Evolutionary conservation across 2,329 filamentous ascomycete species (phyloP), one percentile per base, ranked within the genome.

Genomic region (Ophiosphaerella korrae): DNA sequence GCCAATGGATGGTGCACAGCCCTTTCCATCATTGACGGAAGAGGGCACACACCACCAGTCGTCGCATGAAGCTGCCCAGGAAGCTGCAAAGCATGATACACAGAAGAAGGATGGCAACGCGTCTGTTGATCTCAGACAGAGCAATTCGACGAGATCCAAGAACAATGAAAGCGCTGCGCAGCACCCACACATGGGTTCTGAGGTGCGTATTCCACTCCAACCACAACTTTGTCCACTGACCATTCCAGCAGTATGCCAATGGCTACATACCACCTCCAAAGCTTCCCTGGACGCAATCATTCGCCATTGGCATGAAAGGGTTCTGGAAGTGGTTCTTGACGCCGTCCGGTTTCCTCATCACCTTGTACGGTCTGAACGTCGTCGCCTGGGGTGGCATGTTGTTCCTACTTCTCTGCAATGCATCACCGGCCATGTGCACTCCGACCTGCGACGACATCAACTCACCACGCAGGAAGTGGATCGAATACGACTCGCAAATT

Each of bases 361-460:
- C 86, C 2, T 71, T 96, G 5, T 96, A 95, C 72, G 85, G 88
- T 11, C 81, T 94, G 50, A 92, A 93, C 57, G 83, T 96, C 16
- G 84, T 96, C 8, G 92, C 89, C 0, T 96, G 91, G 91, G 91
- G 91, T 44, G 90, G 88, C 50, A 96, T 96, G 91, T 80, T 96
- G 31, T 95, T 96, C 74, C 78, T 96, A 14, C 79, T 96, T 2
- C 84, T 96, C 23, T 88, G 87, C 77, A 90, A 91, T 64, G 90
- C 81, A 21, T 78, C 84, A 2, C 86, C 87, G 6, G 84, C 84
- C 52, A 91, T 91, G 88, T 91, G 90, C 77, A 70, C 76, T 68
- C 72, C 76, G 80, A 60, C 86, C 82, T 93, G 89, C 76, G 81
- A 89, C 67, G 80, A 89, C 59, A 86, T 90, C 68, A 78, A 90